Conservation (phyloP, 2,329 filamentous ascomycete species). For the Curvularia verruculosa region DNA sequence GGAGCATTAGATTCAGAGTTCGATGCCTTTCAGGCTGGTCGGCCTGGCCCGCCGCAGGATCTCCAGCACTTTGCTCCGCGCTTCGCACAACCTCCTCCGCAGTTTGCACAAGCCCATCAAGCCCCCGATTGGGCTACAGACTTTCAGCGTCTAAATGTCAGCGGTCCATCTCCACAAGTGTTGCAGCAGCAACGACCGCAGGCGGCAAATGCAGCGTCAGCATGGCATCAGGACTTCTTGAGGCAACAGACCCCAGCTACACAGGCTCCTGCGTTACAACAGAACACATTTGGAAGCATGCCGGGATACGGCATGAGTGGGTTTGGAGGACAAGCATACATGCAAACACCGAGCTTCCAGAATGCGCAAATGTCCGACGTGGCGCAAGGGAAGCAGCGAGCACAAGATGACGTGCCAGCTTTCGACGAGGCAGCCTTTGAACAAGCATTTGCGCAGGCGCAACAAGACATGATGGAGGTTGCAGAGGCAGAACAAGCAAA, state of each 20-base stretch:
- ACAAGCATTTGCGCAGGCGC: constrained; percentile 58
- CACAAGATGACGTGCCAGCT: constrained; percentile 46
- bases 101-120: constrained; percentile 41
- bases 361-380: constrained; percentile 29
- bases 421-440: constrained; percentile 64
- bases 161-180: constrained; percentile 51
- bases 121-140: constrained; percentile 56
- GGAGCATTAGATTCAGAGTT: constrained; percentile 69
- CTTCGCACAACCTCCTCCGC: constrained; percentile 48
- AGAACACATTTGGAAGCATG: constrained; percentile 36
- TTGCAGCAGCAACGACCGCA: constrained; percentile 54
- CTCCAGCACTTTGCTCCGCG: constrained; percentile 45
- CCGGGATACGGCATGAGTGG: constrained; percentile 37
- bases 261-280: constrained; percentile 38
- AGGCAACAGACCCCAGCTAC: constrained; percentile 45
- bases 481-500: constrained; percentile 23
- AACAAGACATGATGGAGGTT: constrained; percentile 48
- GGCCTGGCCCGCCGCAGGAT: constrained; percentile 47
- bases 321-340: constrained; percentile 35
- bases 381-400: constrained; percentile 44
- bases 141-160: constrained; percentile 56
- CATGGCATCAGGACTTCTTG: constrained; percentile 69
- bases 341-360: constrained; percentile 30
- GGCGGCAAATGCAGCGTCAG: constrained; percentile 39
- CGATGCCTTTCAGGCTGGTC: constrained; percentile 68